Evolutionary conservation across 2,329 filamentous ascomycete genomes (phyloP).

Genomic region (Neoscytalidium dimidiatum): DNA sequence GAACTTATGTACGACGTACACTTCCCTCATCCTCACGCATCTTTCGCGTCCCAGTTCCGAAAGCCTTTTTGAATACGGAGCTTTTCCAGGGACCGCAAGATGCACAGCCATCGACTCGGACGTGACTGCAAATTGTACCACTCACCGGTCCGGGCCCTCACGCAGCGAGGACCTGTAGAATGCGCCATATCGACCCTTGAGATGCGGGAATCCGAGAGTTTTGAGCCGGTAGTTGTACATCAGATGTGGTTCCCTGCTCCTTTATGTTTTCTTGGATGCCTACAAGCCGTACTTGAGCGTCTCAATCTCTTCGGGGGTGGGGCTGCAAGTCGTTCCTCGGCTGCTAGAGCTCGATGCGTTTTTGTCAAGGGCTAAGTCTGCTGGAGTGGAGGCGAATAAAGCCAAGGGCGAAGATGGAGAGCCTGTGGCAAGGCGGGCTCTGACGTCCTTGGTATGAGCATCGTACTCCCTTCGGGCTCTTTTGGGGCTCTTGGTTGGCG

Average conservation of each 20-base stretch:
- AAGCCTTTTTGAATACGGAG: no score
- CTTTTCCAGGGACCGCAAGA: no score
- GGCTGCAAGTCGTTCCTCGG: background rate
- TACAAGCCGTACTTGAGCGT: slow-evolving; percentile 1
- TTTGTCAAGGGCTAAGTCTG: background rate
- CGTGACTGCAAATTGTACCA: no score
- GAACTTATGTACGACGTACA: no score
- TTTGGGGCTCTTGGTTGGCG: background rate
- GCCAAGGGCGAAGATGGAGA: background rate
- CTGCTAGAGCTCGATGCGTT: background rate
- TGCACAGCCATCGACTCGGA: no score
- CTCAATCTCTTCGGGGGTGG: background rate
- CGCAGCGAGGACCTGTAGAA: no score
- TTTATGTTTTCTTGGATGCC: background rate
- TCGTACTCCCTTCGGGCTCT: slow-evolving; percentile 2
- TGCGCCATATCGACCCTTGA: no score
- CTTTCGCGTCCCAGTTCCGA: no score
- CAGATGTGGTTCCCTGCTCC: background rate
- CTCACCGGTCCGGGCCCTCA: no score
- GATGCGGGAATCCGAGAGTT: background rate
- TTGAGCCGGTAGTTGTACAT: no score
- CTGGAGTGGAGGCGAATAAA: background rate
- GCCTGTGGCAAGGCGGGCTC: background rate
- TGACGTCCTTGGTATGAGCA: background rate
- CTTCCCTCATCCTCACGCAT: no score